A percentile compares a stretch with the other conserved stretches of the same genome.
Evolutionary conservation across 2,329 filamentous ascomycete species (phyloP).

Genomic region (Scytalidium sp.): DNA sequence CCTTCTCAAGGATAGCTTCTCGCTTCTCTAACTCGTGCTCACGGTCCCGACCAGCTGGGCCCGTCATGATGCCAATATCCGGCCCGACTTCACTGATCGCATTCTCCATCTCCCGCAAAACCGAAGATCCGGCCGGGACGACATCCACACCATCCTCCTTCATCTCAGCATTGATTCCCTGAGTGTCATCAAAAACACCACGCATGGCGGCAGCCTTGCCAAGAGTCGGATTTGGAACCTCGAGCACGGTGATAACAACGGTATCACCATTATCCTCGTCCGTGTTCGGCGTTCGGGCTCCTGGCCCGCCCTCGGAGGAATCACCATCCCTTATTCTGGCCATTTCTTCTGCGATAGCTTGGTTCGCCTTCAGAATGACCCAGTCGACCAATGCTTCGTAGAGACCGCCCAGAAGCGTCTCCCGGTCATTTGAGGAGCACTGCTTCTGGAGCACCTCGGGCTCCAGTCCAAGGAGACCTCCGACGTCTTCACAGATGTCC

Average conservation of each 20-base stretch:
- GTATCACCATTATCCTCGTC: constrained; percentile 75
- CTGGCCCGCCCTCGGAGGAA: constrained; percentile 63
- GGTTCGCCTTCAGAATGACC: constrained; percentile 87
- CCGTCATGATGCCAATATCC: constrained; percentile 73
- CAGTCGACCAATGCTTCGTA: constrained; percentile 96
- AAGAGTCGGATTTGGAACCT: constrained; percentile 75
- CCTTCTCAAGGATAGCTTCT: constrained; percentile 80
- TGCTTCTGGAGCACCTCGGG: constrained; percentile 76
- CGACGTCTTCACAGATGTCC: constrained; percentile 85
- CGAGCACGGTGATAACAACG: constrained; percentile 84
- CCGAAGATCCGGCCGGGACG: constrained; percentile 69
- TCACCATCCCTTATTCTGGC: constrained; percentile 61
- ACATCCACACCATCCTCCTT: constrained; percentile 90
- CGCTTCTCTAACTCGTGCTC: constrained; percentile 79
- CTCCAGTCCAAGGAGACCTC: constrained; percentile 80
- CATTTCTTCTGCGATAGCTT: constrained; percentile 76
- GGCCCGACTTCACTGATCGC: constrained; percentile 74
- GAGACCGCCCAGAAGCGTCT: constrained; percentile 77
- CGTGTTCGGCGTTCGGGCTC: constrained; percentile 61
- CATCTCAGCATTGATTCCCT: constrained; percentile 96
- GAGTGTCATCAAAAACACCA: constrained; percentile 86
- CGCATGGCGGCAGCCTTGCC: constrained; percentile 88
- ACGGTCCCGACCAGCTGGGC: constrained; percentile 65
- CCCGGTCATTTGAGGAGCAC: constrained; percentile 80
- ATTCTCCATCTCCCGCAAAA: constrained; percentile 82